Conservation (phyloP, 202 grass and related monocot genomes). For the Alloteropsis angusta region DNA sequence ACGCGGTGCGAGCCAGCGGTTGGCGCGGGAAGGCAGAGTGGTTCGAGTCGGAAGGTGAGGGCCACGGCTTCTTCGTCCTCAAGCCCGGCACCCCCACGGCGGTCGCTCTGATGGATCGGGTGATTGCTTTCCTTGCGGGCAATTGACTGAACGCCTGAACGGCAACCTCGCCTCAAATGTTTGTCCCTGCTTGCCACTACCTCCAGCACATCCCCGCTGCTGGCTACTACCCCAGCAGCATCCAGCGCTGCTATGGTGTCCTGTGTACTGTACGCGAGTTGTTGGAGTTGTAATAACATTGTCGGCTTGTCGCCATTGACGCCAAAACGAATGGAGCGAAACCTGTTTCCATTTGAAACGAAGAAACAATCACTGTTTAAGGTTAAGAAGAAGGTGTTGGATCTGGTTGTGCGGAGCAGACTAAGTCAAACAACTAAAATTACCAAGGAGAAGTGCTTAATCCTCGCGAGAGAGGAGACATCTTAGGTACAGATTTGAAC, state of each 20-base stretch:
- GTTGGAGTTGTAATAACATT: background rate
- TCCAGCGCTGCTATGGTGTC: background rate
- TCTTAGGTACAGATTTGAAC: too few relatives aligned
- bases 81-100: slow-evolving; percentile 3
- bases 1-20: slow-evolving; percentile 41
- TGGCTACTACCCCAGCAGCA: background rate
- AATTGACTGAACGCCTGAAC: background rate
- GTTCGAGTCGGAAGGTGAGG: slow-evolving; percentile 37
- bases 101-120: slow-evolving; percentile 36
- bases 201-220: background rate
- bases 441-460: too few relatives aligned
- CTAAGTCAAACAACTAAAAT: too few relatives aligned
- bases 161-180: background rate
- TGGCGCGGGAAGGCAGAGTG: slow-evolving; percentile 34
- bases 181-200: background rate
- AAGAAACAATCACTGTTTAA: background rate
- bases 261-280: background rate
- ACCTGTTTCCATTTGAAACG: background rate
- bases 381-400: too few relatives aligned
- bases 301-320: background rate
- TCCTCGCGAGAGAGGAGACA: too few relatives aligned
- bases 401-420: too few relatives aligned
- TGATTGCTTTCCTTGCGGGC: slow-evolving; percentile 31
- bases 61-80: slow-evolving; percentile 36
- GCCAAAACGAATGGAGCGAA: background rate